Conservation (phyloP, 1,284 basidiomycete species). For the Ceratobasidium sp. region DNA sequence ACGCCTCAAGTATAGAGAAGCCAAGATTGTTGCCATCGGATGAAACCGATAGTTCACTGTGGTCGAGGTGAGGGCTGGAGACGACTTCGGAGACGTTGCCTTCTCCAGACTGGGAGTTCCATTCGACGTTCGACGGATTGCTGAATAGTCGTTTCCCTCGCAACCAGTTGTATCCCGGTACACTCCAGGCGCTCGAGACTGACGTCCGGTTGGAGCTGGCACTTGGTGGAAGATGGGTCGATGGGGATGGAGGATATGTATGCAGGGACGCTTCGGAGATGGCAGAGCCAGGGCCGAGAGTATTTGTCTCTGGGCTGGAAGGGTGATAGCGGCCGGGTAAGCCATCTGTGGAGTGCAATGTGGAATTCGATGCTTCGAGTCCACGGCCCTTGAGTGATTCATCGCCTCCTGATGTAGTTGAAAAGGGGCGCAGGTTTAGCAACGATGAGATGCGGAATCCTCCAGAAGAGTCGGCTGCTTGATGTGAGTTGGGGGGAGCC, state of each 20-base stretch:
- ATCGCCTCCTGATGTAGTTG: neutral
- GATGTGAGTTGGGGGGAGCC: slow-evolving; percentile 7
- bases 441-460: slow-evolving; percentile 33
- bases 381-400: neutral
- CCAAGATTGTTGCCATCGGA: slow-evolving; percentile 56
- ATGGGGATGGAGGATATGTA: slow-evolving; percentile 78
- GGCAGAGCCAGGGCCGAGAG: neutral
- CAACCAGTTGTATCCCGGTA: slow-evolving; percentile 46
- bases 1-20: slow-evolving; percentile 76
- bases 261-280: slow-evolving; percentile 51
- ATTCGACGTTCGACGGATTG: slow-evolving; percentile 4
- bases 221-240: slow-evolving; percentile 48
- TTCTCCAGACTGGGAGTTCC: slow-evolving; percentile 15
- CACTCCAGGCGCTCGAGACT: slow-evolving; percentile 58
- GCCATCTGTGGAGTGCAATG: neutral
- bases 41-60: slow-evolving; percentile 22
- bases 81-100: slow-evolving; percentile 25
- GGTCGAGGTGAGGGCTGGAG: slow-evolving; percentile 19
- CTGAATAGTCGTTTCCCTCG: slow-evolving; percentile 39
- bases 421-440: slow-evolving; percentile 29
- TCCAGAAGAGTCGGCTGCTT: slow-evolving; percentile 5
- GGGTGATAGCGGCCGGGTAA: neutral
- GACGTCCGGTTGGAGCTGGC: slow-evolving; percentile 46
- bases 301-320: neutral
- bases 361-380: neutral